A percentile compares a stretch with the other conserved stretches of the same genome.
phyloP scores from a whole-genome alignment of 163 green algal species.

The Prototheca stagnorum region DNA sequence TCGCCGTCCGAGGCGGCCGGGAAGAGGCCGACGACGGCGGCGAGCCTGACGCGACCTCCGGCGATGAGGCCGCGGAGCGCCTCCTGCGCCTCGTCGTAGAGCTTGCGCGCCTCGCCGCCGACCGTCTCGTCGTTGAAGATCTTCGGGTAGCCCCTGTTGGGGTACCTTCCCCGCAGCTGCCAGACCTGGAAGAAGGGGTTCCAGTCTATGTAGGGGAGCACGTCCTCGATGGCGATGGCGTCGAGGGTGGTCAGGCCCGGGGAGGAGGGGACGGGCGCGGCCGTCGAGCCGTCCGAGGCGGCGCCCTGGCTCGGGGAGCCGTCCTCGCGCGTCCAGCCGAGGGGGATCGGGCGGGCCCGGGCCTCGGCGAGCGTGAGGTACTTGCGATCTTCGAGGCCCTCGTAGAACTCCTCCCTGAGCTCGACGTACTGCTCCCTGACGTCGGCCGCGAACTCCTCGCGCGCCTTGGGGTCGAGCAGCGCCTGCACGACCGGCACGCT shows the following conservation, averaged over 20 bases:
- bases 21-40: constrained; percentile 77
- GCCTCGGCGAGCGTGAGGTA: constrained; percentile 64
- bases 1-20: constrained; percentile 79
- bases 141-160: constrained; percentile 95
- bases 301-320: constrained; percentile 7
- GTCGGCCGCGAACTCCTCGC: constrained; percentile 41
- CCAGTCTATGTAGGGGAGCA: constrained; percentile 94
- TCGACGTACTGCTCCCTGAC: constrained; percentile 82
- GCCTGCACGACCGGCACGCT: constrained; percentile 78
- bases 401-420: constrained; percentile 91
- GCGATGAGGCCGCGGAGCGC: constrained; percentile 66
- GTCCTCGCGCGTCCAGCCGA: too few species aligned
- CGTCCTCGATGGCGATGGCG: constrained; percentile 73
- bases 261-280: constrained; percentile 49
- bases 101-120: constrained; percentile 87
- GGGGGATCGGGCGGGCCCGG: constrained; percentile 5
- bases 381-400: constrained; percentile 84
- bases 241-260: constrained; percentile 48
- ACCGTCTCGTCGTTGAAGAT: constrained; percentile 99
- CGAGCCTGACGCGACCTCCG: constrained; percentile 61
- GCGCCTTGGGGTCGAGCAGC: constrained; percentile 61
- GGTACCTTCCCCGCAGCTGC: constrained; percentile 93
- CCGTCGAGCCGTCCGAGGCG: constrained; percentile 50
- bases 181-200: constrained; percentile 99
- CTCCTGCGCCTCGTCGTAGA: constrained; percentile 83